These are phyloP conservation scores for Podaxis sp. DNA, from an alignment of 768 basidiomycete genomes.

Conservation along the genomic window DNA sequence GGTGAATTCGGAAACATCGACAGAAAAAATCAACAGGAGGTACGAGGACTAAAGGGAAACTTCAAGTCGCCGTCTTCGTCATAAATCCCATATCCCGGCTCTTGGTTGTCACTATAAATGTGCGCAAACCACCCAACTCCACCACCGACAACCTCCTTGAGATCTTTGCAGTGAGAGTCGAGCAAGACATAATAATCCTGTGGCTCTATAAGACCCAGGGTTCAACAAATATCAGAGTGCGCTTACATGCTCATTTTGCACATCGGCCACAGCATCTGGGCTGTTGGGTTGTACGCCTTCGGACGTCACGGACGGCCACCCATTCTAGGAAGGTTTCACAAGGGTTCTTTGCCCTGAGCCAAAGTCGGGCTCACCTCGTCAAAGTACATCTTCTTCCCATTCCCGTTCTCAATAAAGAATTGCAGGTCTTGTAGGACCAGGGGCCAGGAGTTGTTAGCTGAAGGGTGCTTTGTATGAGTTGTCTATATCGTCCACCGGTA, in stretches of 20 bases:
- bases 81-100: constrained; percentile 59
- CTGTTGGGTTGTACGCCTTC: constrained; percentile 51
- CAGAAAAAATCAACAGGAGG: constrained; percentile 31
- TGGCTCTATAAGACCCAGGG: not conserved
- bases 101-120: constrained; percentile 50
- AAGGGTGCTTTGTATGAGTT: not conserved
- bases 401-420: constrained; percentile 51
- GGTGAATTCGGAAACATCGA: too few species aligned
- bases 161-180: constrained; percentile 44
- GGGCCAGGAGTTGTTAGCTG: constrained; percentile 48
- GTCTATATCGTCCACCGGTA: not conserved
- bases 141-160: constrained; percentile 46
- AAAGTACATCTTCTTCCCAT: constrained; percentile 62
- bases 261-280: constrained; percentile 40
- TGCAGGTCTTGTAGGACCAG: constrained; percentile 44
- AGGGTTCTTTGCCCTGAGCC: not conserved
- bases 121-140: constrained; percentile 68
- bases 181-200: constrained; percentile 50
- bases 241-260: constrained; percentile 43
- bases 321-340: constrained; percentile 36
- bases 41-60: constrained; percentile 49
- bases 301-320: constrained; percentile 60
- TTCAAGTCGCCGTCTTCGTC: constrained; percentile 34
- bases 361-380: constrained; percentile 38
- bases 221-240: not conserved